phyloP scores from a whole-genome alignment of 345 rosid species.

The Dipteronia sinensis region DNA sequence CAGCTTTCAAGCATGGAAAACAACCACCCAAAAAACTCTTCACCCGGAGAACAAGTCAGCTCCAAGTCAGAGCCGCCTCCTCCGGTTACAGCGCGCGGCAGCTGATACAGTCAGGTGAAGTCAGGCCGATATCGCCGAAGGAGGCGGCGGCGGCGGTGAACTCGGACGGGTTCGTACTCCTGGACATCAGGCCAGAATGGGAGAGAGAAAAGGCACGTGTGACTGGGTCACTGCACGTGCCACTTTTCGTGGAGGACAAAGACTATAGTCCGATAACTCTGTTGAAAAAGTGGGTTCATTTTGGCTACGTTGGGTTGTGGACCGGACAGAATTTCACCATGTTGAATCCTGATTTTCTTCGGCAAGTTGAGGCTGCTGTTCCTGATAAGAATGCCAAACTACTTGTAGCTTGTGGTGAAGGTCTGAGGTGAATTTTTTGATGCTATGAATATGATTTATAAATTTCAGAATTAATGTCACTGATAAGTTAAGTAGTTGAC shows the following conservation, averaged over 20 bases:
- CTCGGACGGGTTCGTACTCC: conserved; percentile 53
- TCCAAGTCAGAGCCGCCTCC: conserved; percentile 31
- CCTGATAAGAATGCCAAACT: conserved; percentile 68
- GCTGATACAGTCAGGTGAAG: conserved; percentile 66
- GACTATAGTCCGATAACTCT: conserved; percentile 72
- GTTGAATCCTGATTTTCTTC: conserved; percentile 58
- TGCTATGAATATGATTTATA: too few species aligned
- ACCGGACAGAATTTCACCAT: conserved; percentile 86
- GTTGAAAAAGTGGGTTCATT: conserved; percentile 90
- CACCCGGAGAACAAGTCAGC: conserved; percentile 19
- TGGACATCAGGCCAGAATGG: conserved; percentile 86
- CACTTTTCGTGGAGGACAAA: conserved; percentile 69
- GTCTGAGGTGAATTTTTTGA: conserved; percentile 58
- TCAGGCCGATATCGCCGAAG: conserved; percentile 56
- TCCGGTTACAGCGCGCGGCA: conserved; percentile 33
- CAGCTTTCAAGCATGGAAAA: conserved; percentile 22
- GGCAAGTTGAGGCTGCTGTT: conserved; percentile 49
- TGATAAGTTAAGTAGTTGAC: too few species aligned
- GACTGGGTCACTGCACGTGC: conserved; percentile 73
- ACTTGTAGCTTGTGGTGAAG: conserved; percentile 94
- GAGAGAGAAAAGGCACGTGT: conserved; percentile 81
- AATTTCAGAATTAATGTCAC: too few species aligned
- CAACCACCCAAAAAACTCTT: conserved; percentile 11
- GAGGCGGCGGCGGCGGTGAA: conserved; percentile 57
- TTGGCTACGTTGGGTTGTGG: conserved; percentile 91